Base-by-base conservation (phyloP, 192 early-diverging fungal genomes). In the Geosiphon pyriformis region DNA sequence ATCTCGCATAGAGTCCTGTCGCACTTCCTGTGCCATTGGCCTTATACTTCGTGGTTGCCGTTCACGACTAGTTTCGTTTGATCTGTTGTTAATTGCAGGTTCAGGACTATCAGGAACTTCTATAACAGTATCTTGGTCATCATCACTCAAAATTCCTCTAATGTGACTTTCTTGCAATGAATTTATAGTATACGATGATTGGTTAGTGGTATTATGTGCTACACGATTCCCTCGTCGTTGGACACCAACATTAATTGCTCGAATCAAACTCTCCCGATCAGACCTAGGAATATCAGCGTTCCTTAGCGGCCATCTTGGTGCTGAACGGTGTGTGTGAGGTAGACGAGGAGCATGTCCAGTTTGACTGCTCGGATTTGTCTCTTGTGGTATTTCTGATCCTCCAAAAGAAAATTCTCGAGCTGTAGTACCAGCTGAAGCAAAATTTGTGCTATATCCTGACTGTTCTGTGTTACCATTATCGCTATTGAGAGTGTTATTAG, bases 91-190 rank as follows among this genome's bases (percentile, higher is more conserved):
- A 7, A 63, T 33, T 63, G 48, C 61, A 33, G 7, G 42, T 15
- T 63, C 61, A 4, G 61, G 48, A 32, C 48, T 63, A 29, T 63
- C 61, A 15, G 46, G 48, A 1, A 63, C 1, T 10, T 63, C 61
- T 50, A 51, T 63, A 8, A 4, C 3, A 25, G 6, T 34, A 23
- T 51, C 48, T 0, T 26, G 48, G 30, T 63, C 61, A 3, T 63
- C 61, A 33, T 63, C 61, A 63, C 30, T 63, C 51, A 7, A 23
- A 32, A 51, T 8, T 7, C 25, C 48, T 33, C 47, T 48, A 51
- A 32, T 2, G 32, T 26, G 3, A 42, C 37, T 42, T 20, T 63
- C 61, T 33, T 48, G 46, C 25, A 51, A 20, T 1, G 30, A 23
- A 63, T 12, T 23, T 15, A 10, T 32, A 51, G 32, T 15, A 23